A percentile compares a stretch with the other conserved stretches of the same genome.
phyloP scores from a whole-genome alignment of 305 asterid species.

The Petunia hybrid region DNA sequence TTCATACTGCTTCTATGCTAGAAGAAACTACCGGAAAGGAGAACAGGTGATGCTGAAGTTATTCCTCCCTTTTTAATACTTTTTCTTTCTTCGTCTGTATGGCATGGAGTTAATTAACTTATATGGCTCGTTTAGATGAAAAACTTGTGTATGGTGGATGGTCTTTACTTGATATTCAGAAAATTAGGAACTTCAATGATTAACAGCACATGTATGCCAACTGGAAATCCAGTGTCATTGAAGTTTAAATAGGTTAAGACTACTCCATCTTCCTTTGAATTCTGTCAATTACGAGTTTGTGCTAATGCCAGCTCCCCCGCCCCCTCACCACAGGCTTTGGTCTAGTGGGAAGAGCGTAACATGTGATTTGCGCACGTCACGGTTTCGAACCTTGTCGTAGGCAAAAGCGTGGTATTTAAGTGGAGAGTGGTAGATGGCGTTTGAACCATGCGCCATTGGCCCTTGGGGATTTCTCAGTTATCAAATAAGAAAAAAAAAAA shows the following conservation, averaged over 20 bases:
- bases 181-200: background rate
- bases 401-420: background rate
- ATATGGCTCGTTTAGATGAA: background rate
- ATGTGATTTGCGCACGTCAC: background rate
- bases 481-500: too few species aligned
- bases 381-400: background rate
- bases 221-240: background rate
- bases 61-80: constrained; percentile 19
- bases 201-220: background rate
- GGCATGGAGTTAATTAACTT: background rate
- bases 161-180: background rate
- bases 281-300: background rate
- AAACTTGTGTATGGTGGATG: background rate
- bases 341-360: background rate
- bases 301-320: too few species aligned
- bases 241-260: background rate
- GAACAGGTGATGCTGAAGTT: constrained; percentile 66
- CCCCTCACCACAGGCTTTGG: background rate
- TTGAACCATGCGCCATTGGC: background rate
- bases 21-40: constrained; percentile 72
- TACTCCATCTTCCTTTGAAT: constrained; percentile 16
- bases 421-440: background rate
- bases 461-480: background rate
- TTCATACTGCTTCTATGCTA: constrained; percentile 82
- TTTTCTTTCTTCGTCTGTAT: background rate